Evolutionary conservation across 805 yeast species (phyloP).

Genomic region (Candida silvicultrix): DNA sequence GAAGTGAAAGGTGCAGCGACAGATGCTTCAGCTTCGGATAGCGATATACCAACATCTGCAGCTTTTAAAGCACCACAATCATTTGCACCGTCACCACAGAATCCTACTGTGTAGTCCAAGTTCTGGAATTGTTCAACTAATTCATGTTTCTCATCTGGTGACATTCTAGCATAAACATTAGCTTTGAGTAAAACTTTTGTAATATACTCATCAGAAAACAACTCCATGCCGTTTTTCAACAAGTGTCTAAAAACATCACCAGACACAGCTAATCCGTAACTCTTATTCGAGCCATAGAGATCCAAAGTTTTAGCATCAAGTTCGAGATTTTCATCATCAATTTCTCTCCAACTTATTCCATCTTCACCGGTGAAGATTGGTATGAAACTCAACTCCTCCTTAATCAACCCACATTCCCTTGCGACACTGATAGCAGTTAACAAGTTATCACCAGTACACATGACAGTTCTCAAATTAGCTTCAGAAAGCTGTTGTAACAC

Average conservation of each 20-base stretch:
- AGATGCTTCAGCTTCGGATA: constrained; percentile 96
- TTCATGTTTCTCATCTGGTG: constrained; percentile 98
- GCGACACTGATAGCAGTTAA: constrained; percentile 94
- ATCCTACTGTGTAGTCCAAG: constrained; percentile 88
- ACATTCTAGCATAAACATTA: constrained; percentile 90
- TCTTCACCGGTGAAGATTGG: constrained; percentile 46
- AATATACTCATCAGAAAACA: constrained; percentile 31
- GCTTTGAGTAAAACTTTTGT: constrained; percentile 63
- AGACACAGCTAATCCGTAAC: constrained; percentile 75
- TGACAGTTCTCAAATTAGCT: constrained; percentile 76
- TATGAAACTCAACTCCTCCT: constrained; percentile 45
- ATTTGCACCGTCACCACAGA: constrained; percentile 99
- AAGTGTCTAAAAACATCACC: constrained; percentile 87
- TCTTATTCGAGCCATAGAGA: constrained; percentile 31
- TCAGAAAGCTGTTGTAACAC: constrained; percentile 20
- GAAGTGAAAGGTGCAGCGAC: constrained; percentile 99
- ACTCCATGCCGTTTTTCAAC: constrained; percentile 34
- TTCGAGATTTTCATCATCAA: too few relatives aligned
- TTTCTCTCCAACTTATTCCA: neutral
- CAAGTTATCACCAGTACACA: constrained; percentile 98
- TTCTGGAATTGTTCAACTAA: constrained; percentile 80
- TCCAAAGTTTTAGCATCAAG: constrained; percentile 37
- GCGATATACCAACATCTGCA: constrained; percentile 93
- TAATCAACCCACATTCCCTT: constrained; percentile 68
- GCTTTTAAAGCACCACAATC: constrained; percentile 98